phyloP scores from a whole-genome alignment of 2,329 filamentous ascomycete species.

The Colletotrichum limetticola region DNA sequence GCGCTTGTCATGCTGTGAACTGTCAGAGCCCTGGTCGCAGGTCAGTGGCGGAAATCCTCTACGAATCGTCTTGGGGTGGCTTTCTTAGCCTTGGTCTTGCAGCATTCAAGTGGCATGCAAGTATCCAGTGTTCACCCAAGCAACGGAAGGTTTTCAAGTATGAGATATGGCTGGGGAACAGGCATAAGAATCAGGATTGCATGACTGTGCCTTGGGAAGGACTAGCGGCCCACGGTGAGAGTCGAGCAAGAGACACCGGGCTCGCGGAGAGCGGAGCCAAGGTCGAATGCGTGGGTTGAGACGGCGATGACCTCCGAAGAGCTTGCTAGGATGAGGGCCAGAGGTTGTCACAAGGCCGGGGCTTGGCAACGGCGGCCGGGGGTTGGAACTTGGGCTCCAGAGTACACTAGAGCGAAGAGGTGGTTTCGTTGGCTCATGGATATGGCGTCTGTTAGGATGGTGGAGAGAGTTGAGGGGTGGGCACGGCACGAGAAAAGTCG shows the following conservation, averaged over 20 bases:
- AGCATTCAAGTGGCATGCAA: constrained; percentile 12
- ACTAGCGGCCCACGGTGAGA: constrained; percentile 18
- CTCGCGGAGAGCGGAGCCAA: constrained; percentile 6
- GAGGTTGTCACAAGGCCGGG: constrained; percentile 16
- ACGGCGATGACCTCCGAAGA: constrained; percentile 16
- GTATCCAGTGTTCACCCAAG: constrained; percentile 11
- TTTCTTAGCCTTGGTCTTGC: constrained; percentile 7
- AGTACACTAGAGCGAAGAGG: constrained; percentile 1
- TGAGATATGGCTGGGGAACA: neutral
- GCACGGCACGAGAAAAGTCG: neutral
- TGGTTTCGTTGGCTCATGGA: neutral
- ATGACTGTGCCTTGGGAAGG: neutral
- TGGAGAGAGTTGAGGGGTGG: constrained; percentile 7
- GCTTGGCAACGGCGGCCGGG: constrained; percentile 25
- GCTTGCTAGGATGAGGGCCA: neutral
- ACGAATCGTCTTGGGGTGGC: neutral
- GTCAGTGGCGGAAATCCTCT: constrained; percentile 5
- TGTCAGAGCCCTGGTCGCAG: constrained; percentile 19
- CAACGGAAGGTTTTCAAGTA: neutral
- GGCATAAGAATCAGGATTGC: constrained; percentile 2
- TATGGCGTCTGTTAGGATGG: neutral
- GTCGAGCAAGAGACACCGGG: constrained; percentile 4
- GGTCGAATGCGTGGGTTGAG: neutral
- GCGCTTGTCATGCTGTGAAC: constrained; percentile 29
- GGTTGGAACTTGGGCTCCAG: constrained; percentile 2